Base-by-base conservation (phyloP, 805 yeast species). In the Torulaspora quercuum region DNA sequence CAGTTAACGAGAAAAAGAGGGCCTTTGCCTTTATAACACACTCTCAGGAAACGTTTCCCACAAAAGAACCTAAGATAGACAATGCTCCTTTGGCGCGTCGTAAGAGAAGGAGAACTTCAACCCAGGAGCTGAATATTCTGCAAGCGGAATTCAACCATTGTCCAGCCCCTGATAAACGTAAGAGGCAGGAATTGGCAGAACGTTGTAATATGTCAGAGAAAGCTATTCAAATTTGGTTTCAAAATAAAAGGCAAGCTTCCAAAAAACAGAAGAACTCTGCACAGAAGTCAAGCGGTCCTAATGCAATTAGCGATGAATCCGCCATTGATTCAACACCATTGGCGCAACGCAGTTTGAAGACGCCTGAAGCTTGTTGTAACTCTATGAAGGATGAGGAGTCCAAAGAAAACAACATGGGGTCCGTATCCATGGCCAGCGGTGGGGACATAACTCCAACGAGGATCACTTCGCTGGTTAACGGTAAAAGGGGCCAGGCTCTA, bases 181-280 rank as follows among this genome's bases (percentile, higher is more conserved):
- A 82, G 55, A 76, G 97, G 49, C 69, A 76, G 28, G 83, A 80
- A 46, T 84, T 92, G 47, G 95, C 97, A 4, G 61, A 67, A 19
- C 75, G 70, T 46, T 94, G 92, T 25, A 80, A 79, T 49, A 92
- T 92, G 97, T 78, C 90, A n/a, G 97, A 89, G 61, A 87, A 89
- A 61, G 95, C 97, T 2, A 95, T 92, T 22, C 98, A 92, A 66
- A 87, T 90, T 45, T 92, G 98, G 98, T 92, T 92, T 66, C 98
- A 92, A 65, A 92, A 92, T 64, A 84, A 80, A 61, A 76, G 98
- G 61, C 97, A 90, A 63, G 73, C 89, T 23, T 64, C 82, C 45
- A 74, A 88, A 53, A 76, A 80, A 50, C 70, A 65, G 41, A 67
- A 59, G 28, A 55, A 44, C 11, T 45, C 53, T 13, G 33, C 37